Base-by-base conservation (phyloP, 495 filamentous ascomycete species). In the Aspergillus avenaceus region DNA sequence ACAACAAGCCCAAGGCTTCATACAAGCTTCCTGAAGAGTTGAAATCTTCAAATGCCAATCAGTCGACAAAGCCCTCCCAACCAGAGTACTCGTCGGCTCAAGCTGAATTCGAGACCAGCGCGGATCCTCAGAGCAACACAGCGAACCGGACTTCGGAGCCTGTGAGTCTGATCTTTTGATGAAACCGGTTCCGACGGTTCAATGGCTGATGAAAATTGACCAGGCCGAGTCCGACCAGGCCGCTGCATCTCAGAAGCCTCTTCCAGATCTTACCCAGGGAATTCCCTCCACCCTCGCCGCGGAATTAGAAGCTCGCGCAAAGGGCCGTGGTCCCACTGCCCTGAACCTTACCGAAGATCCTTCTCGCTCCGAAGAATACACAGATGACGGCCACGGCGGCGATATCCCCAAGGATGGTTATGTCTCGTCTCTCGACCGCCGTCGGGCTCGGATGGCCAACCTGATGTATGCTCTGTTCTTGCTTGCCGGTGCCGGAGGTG, bases 221-320 rank as follows among this genome's bases (percentile, higher is more conserved):
- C 29, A 71, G 62, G 38, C 53, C 38, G 59, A 70, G 63, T 49
- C 64, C 14, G 61, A 63, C 52, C 57, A 63, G 19, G 51, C 56
- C 23, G 45, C 56, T 54, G 56, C 48, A 38, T 59, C 69, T 22
- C 53, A 63, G 27, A 57, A 78, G 58, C 84, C 85, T 16, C 77
- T 96, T 14, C 91, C 91, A 48, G 90, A 96, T 62, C 80, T 96
- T 19, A 92, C 88, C 7, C 85, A 92, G 63, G 91, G 91, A 54
- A 93, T 96, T 50, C 91, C 91, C 0, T 95, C 90, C 16, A 95
- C 90, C 14, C 74, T 95, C 27, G 75, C 71, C 47, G 73, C 76
- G 19, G 88, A 93, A 61, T 80, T 86, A 52, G 82, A 87, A 65
- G 79, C 70, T 4, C 74, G 73, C 11, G 69, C 70, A 21, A 77